These are phyloP conservation scores for Lachnum nothofagi DNA, from an alignment of 2,329 filamentous ascomycete species.

Conservation along the genomic window DNA sequence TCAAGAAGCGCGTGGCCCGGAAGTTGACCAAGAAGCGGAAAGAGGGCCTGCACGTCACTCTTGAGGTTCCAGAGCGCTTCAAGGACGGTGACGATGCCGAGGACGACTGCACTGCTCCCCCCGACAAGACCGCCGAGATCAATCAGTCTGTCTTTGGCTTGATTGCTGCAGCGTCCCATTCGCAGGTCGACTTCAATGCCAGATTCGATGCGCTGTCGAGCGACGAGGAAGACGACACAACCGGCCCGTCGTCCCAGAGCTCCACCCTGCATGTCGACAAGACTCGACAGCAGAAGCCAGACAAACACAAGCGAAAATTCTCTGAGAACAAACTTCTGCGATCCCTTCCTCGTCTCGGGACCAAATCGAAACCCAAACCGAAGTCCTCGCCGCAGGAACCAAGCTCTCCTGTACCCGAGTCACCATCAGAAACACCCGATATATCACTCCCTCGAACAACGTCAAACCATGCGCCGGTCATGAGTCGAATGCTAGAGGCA, in stretches of 20 bases:
- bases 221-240: conserved; percentile 51
- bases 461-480: conserved; percentile 59
- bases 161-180: conserved; percentile 75
- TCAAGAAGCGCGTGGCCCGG: conserved; percentile 38
- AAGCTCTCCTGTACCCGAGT: conserved; percentile 19
- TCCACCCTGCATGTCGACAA: conserved; percentile 23
- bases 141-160: conserved; percentile 93
- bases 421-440: conserved; percentile 30
- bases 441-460: conserved; percentile 33
- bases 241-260: conserved; percentile 17
- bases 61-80: conserved; percentile 53
- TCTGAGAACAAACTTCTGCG: conserved; percentile 62
- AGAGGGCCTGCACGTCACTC: conserved; percentile 39
- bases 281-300: conserved; percentile 27
- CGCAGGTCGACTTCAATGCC: conserved; percentile 73
- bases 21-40: conserved; percentile 40
- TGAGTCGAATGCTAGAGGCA: conserved; percentile 73
- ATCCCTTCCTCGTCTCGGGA: conserved; percentile 55
- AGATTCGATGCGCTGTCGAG: conserved; percentile 75
- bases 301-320: conserved; percentile 52
- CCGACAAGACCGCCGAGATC: conserved; percentile 50
- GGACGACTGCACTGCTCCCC: conserved; percentile 55
- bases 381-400: conserved; percentile 32
- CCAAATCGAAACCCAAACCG: conserved; percentile 35
- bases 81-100: conserved; percentile 54